Conservation (phyloP, 2,329 filamentous ascomycete species). For the Fonsecaea pedrosoi region DNA sequence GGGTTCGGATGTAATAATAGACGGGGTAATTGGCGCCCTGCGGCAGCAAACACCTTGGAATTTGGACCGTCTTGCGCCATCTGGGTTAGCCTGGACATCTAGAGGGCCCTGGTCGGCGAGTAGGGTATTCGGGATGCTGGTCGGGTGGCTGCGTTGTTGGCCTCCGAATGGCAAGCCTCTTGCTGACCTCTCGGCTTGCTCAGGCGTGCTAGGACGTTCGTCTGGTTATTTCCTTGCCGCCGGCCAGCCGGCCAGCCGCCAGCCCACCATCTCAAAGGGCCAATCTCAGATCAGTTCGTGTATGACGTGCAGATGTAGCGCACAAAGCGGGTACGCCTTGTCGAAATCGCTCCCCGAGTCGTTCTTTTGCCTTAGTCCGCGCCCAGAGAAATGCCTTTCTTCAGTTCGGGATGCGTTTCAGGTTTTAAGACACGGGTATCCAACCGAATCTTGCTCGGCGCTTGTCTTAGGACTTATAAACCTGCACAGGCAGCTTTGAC, state of each 20-base stretch:
- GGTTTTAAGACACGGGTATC: neutral
- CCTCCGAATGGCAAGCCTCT: constrained; percentile 13
- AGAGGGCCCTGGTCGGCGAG: neutral
- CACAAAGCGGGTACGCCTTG: constrained; percentile 7
- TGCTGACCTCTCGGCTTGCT: constrained; percentile 24
- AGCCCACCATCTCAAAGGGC: constrained; percentile 19
- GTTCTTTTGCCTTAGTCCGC: neutral
- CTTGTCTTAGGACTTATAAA: neutral
- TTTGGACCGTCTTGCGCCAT: constrained; percentile 10
- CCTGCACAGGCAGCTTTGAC: neutral
- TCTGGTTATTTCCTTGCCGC: constrained; percentile 30
- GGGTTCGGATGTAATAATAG: constrained; percentile 28
- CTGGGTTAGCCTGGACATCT: constrained; percentile 19
- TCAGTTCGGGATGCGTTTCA: neutral
- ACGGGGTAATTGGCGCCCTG: constrained; percentile 27
- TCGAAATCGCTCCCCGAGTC: constrained; percentile 5
- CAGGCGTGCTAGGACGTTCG: constrained; percentile 20
- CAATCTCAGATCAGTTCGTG: neutral
- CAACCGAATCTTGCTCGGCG: neutral
- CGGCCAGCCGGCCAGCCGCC: constrained; percentile 25
- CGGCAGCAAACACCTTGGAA: constrained; percentile 8
- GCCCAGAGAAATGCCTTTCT: neutral
- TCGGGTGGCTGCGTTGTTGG: constrained; percentile 18
- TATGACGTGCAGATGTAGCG: constrained; percentile 28
- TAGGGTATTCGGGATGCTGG: neutral